Evolutionary conservation across 2,329 filamentous ascomycete genomes (phyloP).

Genomic region (Furcasterigmium furcatum): DNA sequence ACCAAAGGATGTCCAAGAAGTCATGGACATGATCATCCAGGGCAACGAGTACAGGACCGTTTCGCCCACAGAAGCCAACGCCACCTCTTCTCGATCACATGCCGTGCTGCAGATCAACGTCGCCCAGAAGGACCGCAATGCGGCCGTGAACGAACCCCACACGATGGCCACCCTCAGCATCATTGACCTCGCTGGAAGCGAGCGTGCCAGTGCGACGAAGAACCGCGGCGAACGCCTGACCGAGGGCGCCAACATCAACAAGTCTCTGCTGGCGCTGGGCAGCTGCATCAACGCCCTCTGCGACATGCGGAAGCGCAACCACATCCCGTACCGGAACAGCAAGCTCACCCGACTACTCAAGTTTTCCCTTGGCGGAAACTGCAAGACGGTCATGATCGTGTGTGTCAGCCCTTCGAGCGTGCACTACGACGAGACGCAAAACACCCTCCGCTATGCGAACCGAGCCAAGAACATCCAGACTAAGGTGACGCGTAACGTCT

Average conservation of each 20-base stretch:
- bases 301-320: constrained; percentile 85
- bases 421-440: constrained; percentile 97
- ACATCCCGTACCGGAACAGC: constrained; percentile 96
- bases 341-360: constrained; percentile 94
- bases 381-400: constrained; percentile 99
- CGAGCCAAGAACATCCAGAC: constrained; percentile 99
- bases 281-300: constrained; percentile 98
- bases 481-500: constrained; percentile 98
- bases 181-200: constrained; percentile 94
- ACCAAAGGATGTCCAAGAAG: constrained; percentile 86
- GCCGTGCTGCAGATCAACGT: constrained; percentile 97
- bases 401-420: constrained; percentile 95
- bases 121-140: constrained; percentile 90
- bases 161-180: constrained; percentile 98
- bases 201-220: constrained; percentile 93
- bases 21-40: constrained; percentile 98
- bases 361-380: constrained; percentile 95
- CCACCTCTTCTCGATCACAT: constrained; percentile 94
- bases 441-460: constrained; percentile 95
- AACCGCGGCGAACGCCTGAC: constrained; percentile 88
- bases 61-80: constrained; percentile 95
- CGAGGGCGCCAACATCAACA: constrained; percentile 99
- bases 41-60: constrained; percentile 95
- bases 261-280: constrained; percentile 88
- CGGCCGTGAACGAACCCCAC: constrained; percentile 87